Conservation (phyloP, 495 filamentous ascomycete genomes). For the Bryoglossum gracile region DNA sequence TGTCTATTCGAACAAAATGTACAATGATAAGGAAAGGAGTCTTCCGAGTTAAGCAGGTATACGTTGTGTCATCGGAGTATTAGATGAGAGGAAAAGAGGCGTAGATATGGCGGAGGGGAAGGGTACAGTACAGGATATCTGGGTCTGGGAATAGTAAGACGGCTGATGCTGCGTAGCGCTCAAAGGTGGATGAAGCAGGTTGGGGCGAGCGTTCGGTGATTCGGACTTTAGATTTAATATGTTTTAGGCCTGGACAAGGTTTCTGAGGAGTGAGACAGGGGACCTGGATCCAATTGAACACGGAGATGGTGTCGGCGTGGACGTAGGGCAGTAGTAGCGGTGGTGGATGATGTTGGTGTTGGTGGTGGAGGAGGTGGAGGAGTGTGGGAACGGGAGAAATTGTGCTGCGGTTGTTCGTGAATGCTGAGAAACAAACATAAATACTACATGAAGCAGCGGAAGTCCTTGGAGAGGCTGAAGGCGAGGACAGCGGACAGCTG, state of each 20-base stretch:
- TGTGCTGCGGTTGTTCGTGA: no score
- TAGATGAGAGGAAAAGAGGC: background rate
- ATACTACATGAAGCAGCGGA: no score
- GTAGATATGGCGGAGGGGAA: background rate
- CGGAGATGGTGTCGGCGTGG: background rate
- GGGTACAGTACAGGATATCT: background rate
- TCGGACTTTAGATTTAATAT: slow-evolving; percentile 7
- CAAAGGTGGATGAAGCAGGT: background rate
- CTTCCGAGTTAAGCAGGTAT: slow-evolving; percentile 1
- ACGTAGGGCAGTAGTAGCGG: background rate
- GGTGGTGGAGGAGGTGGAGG: no score
- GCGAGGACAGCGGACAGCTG: no score
- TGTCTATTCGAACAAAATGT: slow-evolving; percentile 14
- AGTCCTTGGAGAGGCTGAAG: no score
- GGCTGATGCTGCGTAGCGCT: background rate
- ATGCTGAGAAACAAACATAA: no score
- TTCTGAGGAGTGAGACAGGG: background rate
- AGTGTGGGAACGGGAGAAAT: no score
- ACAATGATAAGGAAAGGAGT: slow-evolving; percentile 17
- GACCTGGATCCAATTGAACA: background rate
- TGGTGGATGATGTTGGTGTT: no score
- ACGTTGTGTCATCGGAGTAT: slow-evolving; percentile 17
- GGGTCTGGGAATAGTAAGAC: background rate
- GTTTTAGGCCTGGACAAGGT: slow-evolving; percentile 1
- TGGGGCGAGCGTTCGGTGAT: background rate